A percentile compares a stretch with the other conserved stretches of the same genome.
These are phyloP conservation scores for Mucor plumbeus DNA, from an alignment of 371 early-diverging fungal genomes.

Conservation along the genomic window DNA sequence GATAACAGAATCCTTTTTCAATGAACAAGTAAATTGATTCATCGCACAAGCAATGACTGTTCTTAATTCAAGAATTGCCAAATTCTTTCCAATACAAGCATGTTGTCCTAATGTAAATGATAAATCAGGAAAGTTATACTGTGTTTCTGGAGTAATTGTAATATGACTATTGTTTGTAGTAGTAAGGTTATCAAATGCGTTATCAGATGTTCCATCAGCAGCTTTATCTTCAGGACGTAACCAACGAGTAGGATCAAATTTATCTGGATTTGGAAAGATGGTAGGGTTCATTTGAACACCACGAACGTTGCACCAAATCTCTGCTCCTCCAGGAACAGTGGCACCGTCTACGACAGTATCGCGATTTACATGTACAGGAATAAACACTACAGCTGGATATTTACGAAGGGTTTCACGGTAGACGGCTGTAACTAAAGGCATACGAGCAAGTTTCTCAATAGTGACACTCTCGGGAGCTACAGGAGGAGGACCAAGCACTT, in stretches of 20 bases:
- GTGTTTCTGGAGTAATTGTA: conserved; percentile 31
- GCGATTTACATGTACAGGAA: conserved; percentile 54
- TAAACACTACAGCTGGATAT: conserved; percentile 56
- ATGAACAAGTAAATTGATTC: conserved; percentile 40
- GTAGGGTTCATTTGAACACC: conserved; percentile 54
- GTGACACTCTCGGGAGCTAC: conserved; percentile 41
- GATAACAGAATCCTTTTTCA: conserved; percentile 39
- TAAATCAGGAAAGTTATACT: conserved; percentile 53
- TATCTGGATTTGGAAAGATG: conserved; percentile 48
- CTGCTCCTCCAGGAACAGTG: conserved; percentile 46
- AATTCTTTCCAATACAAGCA: conserved; percentile 51
- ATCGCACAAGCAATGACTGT: conserved; percentile 46
- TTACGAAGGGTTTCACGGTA: conserved; percentile 54
- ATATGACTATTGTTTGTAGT: neutral
- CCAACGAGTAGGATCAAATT: conserved; percentile 48
- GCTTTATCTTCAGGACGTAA: conserved; percentile 24
- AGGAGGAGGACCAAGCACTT: conserved; percentile 49
- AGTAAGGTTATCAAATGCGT: conserved; percentile 27
- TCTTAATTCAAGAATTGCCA: conserved; percentile 52
- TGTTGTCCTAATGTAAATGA: conserved; percentile 52
- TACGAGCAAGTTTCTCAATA: conserved; percentile 42
- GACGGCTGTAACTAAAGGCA: conserved; percentile 52
- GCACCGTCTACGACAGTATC: conserved; percentile 45
- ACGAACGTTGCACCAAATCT: conserved; percentile 56
- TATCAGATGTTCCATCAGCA: neutral